phyloP scores from a whole-genome alignment of 2,329 filamentous ascomycete species.

The Aspergillus sclerotialis region DNA sequence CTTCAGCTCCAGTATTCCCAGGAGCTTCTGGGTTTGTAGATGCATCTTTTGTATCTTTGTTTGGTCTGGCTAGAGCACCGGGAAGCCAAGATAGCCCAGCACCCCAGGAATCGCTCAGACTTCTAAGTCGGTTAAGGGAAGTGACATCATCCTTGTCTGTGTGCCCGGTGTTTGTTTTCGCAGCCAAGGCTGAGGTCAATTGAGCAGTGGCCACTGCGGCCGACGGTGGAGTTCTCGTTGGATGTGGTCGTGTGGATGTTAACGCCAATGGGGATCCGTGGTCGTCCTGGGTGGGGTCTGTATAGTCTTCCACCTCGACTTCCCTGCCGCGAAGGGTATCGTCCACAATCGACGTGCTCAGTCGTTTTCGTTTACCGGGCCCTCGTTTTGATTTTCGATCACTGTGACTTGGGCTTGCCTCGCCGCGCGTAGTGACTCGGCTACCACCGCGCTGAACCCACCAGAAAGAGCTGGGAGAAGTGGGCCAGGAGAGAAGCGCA shows the following conservation, averaged over 20 bases:
- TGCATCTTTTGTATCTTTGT: not conserved
- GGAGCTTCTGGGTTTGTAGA: not conserved
- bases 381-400: slow-evolving; percentile 21
- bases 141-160: slow-evolving; percentile 12
- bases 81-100: slow-evolving; percentile 30
- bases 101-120: slow-evolving; percentile 32
- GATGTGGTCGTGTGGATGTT: slow-evolving; percentile 20
- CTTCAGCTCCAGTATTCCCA: not conserved
- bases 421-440: slow-evolving; percentile 56
- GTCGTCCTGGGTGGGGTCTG: slow-evolving; percentile 11
- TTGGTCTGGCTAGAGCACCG: slow-evolving; percentile 20
- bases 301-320: slow-evolving; percentile 12
- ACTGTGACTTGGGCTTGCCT: slow-evolving; percentile 36
- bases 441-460: slow-evolving; percentile 56
- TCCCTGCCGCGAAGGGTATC: slow-evolving; percentile 12
- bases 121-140: slow-evolving; percentile 22
- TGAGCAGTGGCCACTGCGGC: slow-evolving; percentile 14
- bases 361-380: slow-evolving; percentile 20
- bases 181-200: slow-evolving; percentile 15
- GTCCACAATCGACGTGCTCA: slow-evolving; percentile 19
- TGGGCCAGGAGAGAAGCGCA: slow-evolving; percentile 51
- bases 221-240: slow-evolving; percentile 14
- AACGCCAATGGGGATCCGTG: slow-evolving; percentile 13
- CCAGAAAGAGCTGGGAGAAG: slow-evolving; percentile 55
- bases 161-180: slow-evolving; percentile 5